Base-by-base conservation (phyloP, 192 early-diverging fungal genomes). In the Coemansia sp. region DNA sequence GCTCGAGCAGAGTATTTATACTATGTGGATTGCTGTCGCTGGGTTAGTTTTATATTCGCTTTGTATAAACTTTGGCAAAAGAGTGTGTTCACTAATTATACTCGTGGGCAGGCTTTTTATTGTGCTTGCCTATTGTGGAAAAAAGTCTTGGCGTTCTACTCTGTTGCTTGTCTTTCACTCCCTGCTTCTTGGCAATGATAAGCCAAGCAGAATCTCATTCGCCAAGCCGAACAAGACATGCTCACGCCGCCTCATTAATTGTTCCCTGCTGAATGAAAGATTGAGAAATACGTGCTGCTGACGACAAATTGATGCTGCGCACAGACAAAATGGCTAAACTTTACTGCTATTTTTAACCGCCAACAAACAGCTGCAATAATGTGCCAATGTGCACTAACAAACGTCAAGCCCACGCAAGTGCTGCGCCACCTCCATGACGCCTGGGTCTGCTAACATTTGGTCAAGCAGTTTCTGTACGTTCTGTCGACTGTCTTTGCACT, bases 311-410 rank as follows among this genome's bases (percentile, higher is more conserved):
- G 41, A n/a, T 35, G 41, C 41, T 45, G 41, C 41, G 41, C 41
- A 45, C 41, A 45, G 41, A 45, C 41, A 45, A 45, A 35, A 45
- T 16, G 41, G 41, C 41, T 45, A 45, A 45, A 45, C 41, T n/a
- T 4, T 41, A 11, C 39, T 45, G 41, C 41, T n/a, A 45, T 45
- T 45, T 45, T 45, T 45, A 45, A 4, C 41, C 41, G 41, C 41
- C 41, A 45, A 45, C 41, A n/a, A 45, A 45, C 41, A 16, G 16
- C 41, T 45, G 41, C 31, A n/a, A 45, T 45, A 45, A 45, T n/a
- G 31, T 35, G 31, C 8, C 31, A 29, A 41, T n/a, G 16, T 4
- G 41, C 16, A 4, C 9, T 7, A 45, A n/a, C 41, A 45, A 10
- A 45, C 14, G 41, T n/a, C 41, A 5, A 45, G 41, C 41, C 4